These are phyloP conservation scores for Zopfochytrium polystomum DNA, from an alignment of 371 early-diverging fungal genomes.

Conservation along the genomic window DNA sequence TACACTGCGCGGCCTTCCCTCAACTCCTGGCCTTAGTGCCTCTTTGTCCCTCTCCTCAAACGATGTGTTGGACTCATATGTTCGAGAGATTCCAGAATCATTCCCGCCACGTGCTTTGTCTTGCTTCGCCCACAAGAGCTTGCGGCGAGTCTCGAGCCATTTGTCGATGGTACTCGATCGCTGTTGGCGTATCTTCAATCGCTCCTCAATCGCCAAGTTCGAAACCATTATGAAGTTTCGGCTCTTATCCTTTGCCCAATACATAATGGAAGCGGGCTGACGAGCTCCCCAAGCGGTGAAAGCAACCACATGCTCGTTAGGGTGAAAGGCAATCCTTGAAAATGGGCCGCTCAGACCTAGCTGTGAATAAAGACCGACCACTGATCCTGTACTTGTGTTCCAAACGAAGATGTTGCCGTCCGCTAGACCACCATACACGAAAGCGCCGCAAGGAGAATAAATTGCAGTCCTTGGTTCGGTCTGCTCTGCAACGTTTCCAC, in stretches of 20 bases:
- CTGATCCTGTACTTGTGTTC: conserved; percentile 32
- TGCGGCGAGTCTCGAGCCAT: neutral
- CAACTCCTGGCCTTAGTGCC: no score
- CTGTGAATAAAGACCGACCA: conserved; percentile 20
- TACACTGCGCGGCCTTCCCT: no score
- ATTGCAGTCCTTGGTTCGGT: conserved; percentile 14
- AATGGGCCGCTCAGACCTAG: conserved; percentile 9
- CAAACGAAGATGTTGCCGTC: conserved; percentile 31
- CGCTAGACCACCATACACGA: conserved; percentile 22
- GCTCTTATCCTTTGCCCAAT: neutral
- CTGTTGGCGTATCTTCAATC: neutral
- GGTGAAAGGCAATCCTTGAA: conserved; percentile 36
- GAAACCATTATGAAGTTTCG: neutral
- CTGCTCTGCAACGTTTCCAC: neutral
- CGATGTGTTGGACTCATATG: no score
- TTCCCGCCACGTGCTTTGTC: no score
- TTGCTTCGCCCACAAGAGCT: neutral
- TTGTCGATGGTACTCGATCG: neutral
- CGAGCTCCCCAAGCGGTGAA: conserved; percentile 19
- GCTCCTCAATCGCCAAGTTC: neutral
- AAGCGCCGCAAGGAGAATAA: conserved; percentile 38
- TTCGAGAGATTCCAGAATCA: no score
- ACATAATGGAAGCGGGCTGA: neutral
- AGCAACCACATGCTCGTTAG: conserved; percentile 27
- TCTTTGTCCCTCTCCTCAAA: no score